phyloP scores from a whole-genome alignment of 169 alveolate species.

The Nephromyces sp. region DNA sequence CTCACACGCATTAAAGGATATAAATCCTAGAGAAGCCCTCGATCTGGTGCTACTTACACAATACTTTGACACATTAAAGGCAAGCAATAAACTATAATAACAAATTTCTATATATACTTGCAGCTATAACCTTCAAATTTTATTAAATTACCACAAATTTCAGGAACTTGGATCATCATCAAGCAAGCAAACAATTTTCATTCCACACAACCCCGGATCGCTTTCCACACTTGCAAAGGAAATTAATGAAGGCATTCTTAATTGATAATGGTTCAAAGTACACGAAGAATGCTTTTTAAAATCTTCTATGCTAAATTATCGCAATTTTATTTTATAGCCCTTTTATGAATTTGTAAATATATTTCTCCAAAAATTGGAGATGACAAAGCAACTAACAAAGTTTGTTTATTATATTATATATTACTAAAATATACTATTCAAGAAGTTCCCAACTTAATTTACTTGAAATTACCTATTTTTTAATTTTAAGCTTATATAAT shows the following conservation, averaged over 20 bases:
- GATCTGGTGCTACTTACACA: slow-evolving; percentile 22
- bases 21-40: slow-evolving; percentile 21
- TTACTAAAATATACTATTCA: too few relatives aligned
- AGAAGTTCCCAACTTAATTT: too few relatives aligned
- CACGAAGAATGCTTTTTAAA: too few relatives aligned
- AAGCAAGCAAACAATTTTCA: slow-evolving; percentile 17
- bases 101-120: background rate
- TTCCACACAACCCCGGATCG: slow-evolving; percentile 25
- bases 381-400: too few relatives aligned
- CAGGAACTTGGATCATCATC: slow-evolving; percentile 21
- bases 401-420: too few relatives aligned
- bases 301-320: too few relatives aligned
- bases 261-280: too few relatives aligned
- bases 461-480: too few relatives aligned
- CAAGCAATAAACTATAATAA: background rate
- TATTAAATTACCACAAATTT: background rate
- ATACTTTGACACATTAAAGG: slow-evolving; percentile 24
- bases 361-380: too few relatives aligned
- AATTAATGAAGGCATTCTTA: slow-evolving; percentile 1
- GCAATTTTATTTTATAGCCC: too few relatives aligned
- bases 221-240: slow-evolving; percentile 13
- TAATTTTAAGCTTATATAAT: too few relatives aligned
- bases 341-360: too few relatives aligned
- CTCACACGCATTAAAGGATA: slow-evolving; percentile 3
- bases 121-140: background rate